Percentiles rank a stretch among this genome's conserved stretches.
phyloP scores from a whole-genome alignment of 2,329 filamentous ascomycete species.

The Pseudonectria foliicola region DNA sequence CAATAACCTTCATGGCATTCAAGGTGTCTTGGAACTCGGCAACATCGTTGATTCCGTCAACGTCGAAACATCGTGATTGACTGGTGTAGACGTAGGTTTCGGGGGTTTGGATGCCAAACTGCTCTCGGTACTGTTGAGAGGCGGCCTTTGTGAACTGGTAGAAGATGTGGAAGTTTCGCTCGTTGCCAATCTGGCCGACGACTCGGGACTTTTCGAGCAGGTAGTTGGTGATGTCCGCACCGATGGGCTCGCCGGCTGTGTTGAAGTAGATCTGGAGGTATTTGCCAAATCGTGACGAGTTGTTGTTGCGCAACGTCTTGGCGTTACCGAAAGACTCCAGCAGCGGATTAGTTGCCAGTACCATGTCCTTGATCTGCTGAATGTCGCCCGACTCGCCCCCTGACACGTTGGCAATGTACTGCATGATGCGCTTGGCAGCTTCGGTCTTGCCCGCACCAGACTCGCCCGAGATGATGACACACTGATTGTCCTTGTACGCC shows the following conservation, averaged over 20 bases:
- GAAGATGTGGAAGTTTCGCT: slow-evolving; percentile 99
- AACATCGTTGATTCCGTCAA: slow-evolving; percentile 86
- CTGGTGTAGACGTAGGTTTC: slow-evolving; percentile 93
- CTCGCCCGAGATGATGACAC: slow-evolving; percentile 98
- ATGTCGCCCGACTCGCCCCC: slow-evolving; percentile 79
- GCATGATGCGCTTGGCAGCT: slow-evolving; percentile 97
- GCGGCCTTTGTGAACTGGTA: slow-evolving; percentile 98
- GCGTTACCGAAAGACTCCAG: slow-evolving; percentile 98
- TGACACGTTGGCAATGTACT: slow-evolving; percentile 97
- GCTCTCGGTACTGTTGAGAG: slow-evolving; percentile 75
- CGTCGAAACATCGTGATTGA: slow-evolving; percentile 88
- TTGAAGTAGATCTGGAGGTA: slow-evolving; percentile 98
- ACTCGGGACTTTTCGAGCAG: slow-evolving; percentile 92
- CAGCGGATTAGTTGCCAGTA: slow-evolving; percentile 92
- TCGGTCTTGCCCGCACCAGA: slow-evolving; percentile 98
- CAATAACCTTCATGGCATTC: slow-evolving; percentile 92
- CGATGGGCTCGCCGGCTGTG: slow-evolving; percentile 79
- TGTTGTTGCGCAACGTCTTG: slow-evolving; percentile 97
- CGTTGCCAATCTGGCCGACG: slow-evolving; percentile 87
- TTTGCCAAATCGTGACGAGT: slow-evolving; percentile 96
- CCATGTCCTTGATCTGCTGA: slow-evolving; percentile 98
- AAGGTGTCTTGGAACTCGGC: slow-evolving; percentile 86
- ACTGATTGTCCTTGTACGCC: slow-evolving; percentile 97
- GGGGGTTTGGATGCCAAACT: slow-evolving; percentile 85
- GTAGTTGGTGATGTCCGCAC: slow-evolving; percentile 97